Percentiles rank a stretch among this genome's conserved stretches.
phyloP scores from a whole-genome alignment of 176 grass and related monocot species.

The Leersia perrieri region DNA sequence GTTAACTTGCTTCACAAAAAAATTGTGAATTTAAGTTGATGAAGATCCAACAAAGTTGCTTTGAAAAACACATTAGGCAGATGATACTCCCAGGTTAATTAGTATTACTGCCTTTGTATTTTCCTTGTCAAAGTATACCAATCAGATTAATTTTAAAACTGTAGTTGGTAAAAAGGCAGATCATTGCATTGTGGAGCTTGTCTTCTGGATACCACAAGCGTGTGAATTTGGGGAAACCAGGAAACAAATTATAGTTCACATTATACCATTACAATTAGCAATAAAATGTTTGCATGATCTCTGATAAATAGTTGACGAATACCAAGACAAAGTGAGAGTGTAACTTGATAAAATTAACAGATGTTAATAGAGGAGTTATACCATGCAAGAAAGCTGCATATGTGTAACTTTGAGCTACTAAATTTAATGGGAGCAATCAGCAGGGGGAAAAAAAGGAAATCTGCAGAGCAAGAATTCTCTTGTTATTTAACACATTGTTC shows the following conservation, averaged over 20 bases:
- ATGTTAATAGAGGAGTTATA: not conserved
- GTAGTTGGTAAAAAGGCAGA: not conserved
- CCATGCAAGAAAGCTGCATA: not conserved
- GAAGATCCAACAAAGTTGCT: not conserved
- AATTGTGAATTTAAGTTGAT: conserved; percentile 10
- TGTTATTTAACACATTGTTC: not conserved
- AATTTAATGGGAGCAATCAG: conserved; percentile 17
- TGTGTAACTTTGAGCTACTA: not conserved
- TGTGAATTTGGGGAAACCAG: not conserved
- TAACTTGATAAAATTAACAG: not conserved
- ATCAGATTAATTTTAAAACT: not conserved
- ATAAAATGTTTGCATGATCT: not conserved
- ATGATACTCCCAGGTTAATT: not conserved
- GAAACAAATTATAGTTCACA: not conserved
- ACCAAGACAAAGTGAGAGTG: not conserved
- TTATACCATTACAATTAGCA: not conserved
- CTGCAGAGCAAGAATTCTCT: not conserved
- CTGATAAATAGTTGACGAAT: not conserved
- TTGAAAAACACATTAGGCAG: not conserved
- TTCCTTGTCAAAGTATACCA: not conserved
- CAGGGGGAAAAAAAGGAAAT: not conserved
- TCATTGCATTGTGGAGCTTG: not conserved
- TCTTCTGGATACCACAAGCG: not conserved
- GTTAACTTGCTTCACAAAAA: conserved; percentile 23
- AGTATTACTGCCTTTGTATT: not conserved